Percentiles rank a stretch among this genome's conserved stretches.
Conservation (phyloP, 2,329 filamentous ascomycete genomes). For the Corinectria fuckeliana region DNA sequence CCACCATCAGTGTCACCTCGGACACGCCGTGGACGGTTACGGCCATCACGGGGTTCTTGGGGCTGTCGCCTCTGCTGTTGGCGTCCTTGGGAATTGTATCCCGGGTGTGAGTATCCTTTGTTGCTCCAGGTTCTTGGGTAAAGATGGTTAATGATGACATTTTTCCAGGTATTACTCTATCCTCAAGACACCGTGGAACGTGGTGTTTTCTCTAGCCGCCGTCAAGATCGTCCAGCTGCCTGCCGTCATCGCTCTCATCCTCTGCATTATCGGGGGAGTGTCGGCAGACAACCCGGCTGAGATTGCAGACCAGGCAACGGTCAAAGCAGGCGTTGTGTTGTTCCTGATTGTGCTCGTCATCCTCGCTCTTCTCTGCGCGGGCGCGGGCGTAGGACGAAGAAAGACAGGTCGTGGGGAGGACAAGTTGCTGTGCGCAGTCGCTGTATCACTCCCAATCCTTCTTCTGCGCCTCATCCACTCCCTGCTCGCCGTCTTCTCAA, state of each 20-base stretch:
- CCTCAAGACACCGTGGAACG: neutral
- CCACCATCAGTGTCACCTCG: neutral
- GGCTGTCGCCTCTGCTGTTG: slow-evolving; percentile 6
- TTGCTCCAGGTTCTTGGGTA: no score
- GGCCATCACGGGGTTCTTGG: neutral
- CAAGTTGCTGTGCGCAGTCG: neutral
- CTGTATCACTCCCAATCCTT: neutral
- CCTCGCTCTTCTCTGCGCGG: neutral
- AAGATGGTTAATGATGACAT: neutral
- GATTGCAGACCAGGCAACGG: neutral
- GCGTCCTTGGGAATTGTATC: slow-evolving; percentile 12
- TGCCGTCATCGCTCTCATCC: slow-evolving; percentile 3
- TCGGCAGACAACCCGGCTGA: neutral
- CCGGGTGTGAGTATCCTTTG: slow-evolving; percentile 3
- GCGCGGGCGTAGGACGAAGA: neutral
- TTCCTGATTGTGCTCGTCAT: neutral
- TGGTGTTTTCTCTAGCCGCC: neutral
- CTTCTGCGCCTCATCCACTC: slow-evolving; percentile 11
- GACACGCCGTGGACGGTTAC: slow-evolving; percentile 1
- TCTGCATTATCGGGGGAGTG: slow-evolving; percentile 5
- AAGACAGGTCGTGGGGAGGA: neutral
- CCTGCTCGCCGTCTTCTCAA: neutral
- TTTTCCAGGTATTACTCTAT: neutral
- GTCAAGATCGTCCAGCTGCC: slow-evolving; percentile 5
- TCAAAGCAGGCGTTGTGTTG: neutral